Percentiles rank a stretch among this genome's conserved stretches.
Conservation (phyloP, 2,329 filamentous ascomycete genomes). For the Fusarium foetens region DNA sequence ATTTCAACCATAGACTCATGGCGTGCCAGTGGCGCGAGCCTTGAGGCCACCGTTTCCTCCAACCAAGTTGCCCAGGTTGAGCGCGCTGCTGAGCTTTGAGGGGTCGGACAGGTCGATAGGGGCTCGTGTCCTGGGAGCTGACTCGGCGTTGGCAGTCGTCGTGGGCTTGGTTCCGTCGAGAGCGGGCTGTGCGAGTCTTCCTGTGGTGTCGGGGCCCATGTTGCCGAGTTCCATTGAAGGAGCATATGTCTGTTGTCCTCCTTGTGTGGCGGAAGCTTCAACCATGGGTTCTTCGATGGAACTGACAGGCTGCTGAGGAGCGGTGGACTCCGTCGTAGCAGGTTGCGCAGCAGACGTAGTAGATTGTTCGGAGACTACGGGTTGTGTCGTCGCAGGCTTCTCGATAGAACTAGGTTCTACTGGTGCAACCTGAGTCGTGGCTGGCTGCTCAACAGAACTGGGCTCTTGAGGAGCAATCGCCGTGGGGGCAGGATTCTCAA, state of each 20-base stretch:
- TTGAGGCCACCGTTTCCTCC: constrained; percentile 23
- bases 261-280: constrained; percentile 5
- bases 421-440: not conserved
- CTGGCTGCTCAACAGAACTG: not conserved
- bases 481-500: not conserved
- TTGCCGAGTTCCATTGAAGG: constrained; percentile 41
- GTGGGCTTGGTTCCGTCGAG: constrained; percentile 21
- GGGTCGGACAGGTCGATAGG: constrained; percentile 53
- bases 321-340: not conserved
- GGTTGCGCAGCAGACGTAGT: not conserved
- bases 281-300: not conserved
- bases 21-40: constrained; percentile 29
- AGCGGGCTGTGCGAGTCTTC: constrained; percentile 18
- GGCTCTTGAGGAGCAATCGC: not conserved
- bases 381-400: not conserved
- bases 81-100: constrained; percentile 54
- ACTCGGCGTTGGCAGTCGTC: constrained; percentile 30
- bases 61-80: constrained; percentile 57
- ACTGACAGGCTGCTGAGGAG: not conserved
- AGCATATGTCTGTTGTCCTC: constrained; percentile 3
- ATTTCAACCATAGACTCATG: constrained; percentile 1
- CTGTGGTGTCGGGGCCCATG: constrained; percentile 29
- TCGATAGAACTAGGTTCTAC: not conserved
- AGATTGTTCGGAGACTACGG: not conserved
- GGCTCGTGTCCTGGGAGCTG: constrained; percentile 24